These are phyloP conservation scores for Crithidia expoeki DNA, from an alignment of 208 protist genomes.

Conservation along the genomic window DNA sequence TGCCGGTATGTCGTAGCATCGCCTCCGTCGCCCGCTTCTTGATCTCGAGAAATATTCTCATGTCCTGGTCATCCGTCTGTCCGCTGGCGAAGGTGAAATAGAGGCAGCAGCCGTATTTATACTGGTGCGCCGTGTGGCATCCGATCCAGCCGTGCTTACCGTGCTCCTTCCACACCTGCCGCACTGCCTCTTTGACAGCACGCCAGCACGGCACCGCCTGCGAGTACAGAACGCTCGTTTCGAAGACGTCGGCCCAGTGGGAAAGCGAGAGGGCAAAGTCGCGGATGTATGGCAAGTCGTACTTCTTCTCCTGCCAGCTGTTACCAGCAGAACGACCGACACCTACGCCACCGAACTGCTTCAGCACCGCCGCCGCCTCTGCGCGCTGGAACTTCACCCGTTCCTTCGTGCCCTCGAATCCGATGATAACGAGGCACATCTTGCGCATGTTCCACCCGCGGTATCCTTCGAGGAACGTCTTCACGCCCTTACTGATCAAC, in stretches of 20 bases:
- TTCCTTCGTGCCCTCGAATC: conserved; percentile 83
- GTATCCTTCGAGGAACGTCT: conserved; percentile 61
- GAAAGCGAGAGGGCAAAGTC: conserved; percentile 85
- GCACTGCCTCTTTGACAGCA: conserved; percentile 90
- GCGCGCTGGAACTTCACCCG: conserved; percentile 69
- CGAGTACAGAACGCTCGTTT: conserved; percentile 90
- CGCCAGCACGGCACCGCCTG: conserved; percentile 90
- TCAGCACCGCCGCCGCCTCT: conserved; percentile 68
- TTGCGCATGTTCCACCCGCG: conserved; percentile 79
- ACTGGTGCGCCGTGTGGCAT: conserved; percentile 93
- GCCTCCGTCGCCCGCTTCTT: conserved; percentile 88
- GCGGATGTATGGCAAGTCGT: conserved; percentile 92
- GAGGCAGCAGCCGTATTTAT: conserved; percentile 91
- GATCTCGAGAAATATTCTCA: conserved; percentile 89
- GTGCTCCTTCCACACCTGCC: conserved; percentile 77
- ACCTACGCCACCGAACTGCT: conserved; percentile 57
- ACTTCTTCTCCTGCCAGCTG: conserved; percentile 94
- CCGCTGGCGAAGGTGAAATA: conserved; percentile 92
- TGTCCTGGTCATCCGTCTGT: conserved; percentile 87
- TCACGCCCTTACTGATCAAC: conserved; percentile 66
- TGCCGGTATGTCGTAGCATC: conserved; percentile 86
- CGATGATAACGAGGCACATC: conserved; percentile 81
- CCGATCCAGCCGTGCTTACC: conserved; percentile 88
- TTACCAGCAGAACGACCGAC: conserved; percentile 69
- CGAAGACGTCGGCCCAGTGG: conserved; percentile 92